Base-by-base conservation (phyloP, 805 yeast species). In the Saturnispora bothae region DNA sequence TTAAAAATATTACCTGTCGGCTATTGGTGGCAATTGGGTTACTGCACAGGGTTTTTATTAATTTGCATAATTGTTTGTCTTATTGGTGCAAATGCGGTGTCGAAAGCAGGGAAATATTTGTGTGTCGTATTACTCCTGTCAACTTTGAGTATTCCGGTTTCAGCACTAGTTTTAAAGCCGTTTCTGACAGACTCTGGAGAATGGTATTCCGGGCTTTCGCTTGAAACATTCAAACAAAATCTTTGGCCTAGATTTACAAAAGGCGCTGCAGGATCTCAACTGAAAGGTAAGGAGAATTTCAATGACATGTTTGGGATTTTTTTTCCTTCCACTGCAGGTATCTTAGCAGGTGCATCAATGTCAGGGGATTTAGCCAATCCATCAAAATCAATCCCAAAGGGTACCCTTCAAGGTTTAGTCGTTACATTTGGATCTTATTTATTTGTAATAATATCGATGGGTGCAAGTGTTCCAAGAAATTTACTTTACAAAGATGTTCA, bases 291-390 rank as follows among this genome's bases (percentile, higher is more conserved):
- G 13, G 97, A 89, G 55, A 84, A 78, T 1, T 85, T 89, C 52
- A 74, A 78, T 39, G 81, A 83, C 54, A 60, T 94, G 46, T 92
- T 92, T 69, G 97, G 97, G 3, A 83, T 92, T 32, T 85, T 92
- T 56, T 92, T 92, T 64, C 96, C 98, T 9, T 96, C 98, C 1
- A 89, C 98, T 0, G 96, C 97, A 5, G 99, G 99, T 41, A 88
- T 92, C 20, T 80, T 92, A 58, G 97, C 98, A 3, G 99, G 99
- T 14, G 96, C 98, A 2, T 83, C 95, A 18, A 92, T 92, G 99
- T 85, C 96, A 29, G 97, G 98, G 15, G 96, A 86, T 49, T 66
- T 92, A 45, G 64, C 71, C 40, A 76, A 71, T 39, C 99, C 99
- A 0, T 84, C 96, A 0, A 75, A 72, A 50, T 75, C 94, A 1